These are phyloP conservation scores for Pichia terricola DNA, from an alignment of 1,139 yeast genomes.

Conservation along the genomic window DNA sequence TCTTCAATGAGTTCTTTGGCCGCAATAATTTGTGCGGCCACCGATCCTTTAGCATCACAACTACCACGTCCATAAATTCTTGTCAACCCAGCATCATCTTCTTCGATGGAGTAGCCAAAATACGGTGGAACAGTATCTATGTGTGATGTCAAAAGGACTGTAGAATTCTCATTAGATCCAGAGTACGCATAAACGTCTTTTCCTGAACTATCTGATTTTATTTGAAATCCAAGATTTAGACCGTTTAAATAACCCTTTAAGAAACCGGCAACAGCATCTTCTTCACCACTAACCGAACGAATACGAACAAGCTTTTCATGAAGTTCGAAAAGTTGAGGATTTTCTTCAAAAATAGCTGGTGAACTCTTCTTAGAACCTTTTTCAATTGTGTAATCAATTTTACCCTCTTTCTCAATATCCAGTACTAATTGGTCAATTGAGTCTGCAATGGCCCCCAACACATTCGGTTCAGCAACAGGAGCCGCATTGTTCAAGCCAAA, in stretches of 20 bases:
- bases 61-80: conserved; percentile 57
- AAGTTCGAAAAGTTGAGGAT: conserved; percentile 17
- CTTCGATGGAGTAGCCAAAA: conserved; percentile 35
- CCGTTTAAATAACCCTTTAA: conserved; percentile 13
- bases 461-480: background rate
- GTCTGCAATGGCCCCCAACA: background rate
- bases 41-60: conserved; percentile 60
- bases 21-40: conserved; percentile 53
- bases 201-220: conserved; percentile 30
- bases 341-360: conserved; percentile 8
- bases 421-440: conserved; percentile 2
- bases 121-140: conserved; percentile 69
- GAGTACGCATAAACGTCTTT: conserved; percentile 51
- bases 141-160: conserved; percentile 51
- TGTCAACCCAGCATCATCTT: conserved; percentile 29
- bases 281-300: conserved; percentile 21
- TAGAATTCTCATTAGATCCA: conserved; percentile 37
- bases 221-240: conserved; percentile 27
- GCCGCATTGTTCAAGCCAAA: background rate
- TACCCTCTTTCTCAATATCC: background rate
- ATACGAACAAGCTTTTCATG: conserved; percentile 20
- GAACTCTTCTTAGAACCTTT: background rate
- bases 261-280: conserved; percentile 15
- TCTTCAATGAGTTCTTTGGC: conserved; percentile 34
- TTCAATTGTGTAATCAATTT: background rate